phyloP scores from a whole-genome alignment of 2,329 filamentous ascomycete species.

The Talaromyces pinophilus region DNA sequence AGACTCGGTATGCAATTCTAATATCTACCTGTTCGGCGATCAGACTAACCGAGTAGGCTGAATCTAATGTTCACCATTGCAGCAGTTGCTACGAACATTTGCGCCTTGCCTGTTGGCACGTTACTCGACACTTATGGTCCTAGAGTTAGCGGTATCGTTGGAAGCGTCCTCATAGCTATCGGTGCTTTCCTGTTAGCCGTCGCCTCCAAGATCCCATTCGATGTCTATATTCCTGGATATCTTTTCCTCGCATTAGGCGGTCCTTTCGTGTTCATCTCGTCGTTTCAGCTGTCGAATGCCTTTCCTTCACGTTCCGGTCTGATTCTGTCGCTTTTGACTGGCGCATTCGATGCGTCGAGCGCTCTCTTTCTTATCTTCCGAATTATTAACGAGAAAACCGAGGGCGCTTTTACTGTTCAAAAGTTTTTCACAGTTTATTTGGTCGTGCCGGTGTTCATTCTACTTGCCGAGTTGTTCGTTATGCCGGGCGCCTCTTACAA shows the following conservation, averaged over 20 bases:
- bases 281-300: slow-evolving; percentile 81
- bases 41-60: slow-evolving; percentile 48
- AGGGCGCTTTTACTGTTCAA: slow-evolving; percentile 60
- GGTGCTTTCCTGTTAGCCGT: slow-evolving; percentile 75
- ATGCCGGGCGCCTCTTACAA: slow-evolving; percentile 80
- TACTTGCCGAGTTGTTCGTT: slow-evolving; percentile 66
- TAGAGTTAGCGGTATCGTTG: slow-evolving; percentile 70
- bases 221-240: slow-evolving; percentile 74
- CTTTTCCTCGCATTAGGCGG: slow-evolving; percentile 75
- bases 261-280: slow-evolving; percentile 78
- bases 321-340: slow-evolving; percentile 77
- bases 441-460: slow-evolving; percentile 66
- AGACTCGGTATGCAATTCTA: slow-evolving; percentile 47
- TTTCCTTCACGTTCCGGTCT: slow-evolving; percentile 75
- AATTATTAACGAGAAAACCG: slow-evolving; percentile 64
- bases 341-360: slow-evolving; percentile 80
- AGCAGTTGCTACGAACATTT: slow-evolving; percentile 84
- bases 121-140: slow-evolving; percentile 83
- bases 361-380: slow-evolving; percentile 76
- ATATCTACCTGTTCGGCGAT: not conserved
- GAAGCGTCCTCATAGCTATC: slow-evolving; percentile 65
- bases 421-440: slow-evolving; percentile 74
- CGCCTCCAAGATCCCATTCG: slow-evolving; percentile 65
- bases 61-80: slow-evolving; percentile 94
- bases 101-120: slow-evolving; percentile 79